Evolutionary conservation across 164 flowering plant genomes (phyloP), one percentile per base, ranked within the genome.

Genomic region (Chloranthus sessilifolius): DNA sequence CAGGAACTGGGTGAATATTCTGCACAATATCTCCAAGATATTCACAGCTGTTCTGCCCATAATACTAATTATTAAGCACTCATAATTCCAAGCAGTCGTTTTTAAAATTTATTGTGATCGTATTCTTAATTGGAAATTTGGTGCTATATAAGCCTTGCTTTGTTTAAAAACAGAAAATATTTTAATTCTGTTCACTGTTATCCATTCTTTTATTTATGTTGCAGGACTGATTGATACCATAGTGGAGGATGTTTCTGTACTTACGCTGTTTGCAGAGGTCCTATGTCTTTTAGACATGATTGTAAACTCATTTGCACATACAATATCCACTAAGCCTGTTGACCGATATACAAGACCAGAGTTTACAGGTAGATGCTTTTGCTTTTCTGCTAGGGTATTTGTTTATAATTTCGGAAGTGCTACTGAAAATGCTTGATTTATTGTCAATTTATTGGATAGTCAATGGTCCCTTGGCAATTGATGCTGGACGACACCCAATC

Each of bases 271-370:
- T 48, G 89, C 99, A 1, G 99, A 94, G 71, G 83, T 76, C 53
- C 71, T 94, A 35, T 94, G 99, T 74, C 92, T 94, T 55, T 58
- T 89, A 55, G 99, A 94, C 72, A 89, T 94, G 97, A 78, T 87
- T 68, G 96, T 89, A 17, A 89, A 89, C 68, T 85, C 99, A 72
- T 94, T 94, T 81, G 99, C 99, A 54, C 81, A 89, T 70, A 73
- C 76, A 43, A 75, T 94, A 67, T 94, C 99, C 25, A 76, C 83
- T 38, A 89, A 83, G 79, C 92, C 92, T 26, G 92, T 80, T 59
- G 96, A 94, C 58, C 71, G 77, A 28, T 94, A 94, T 54, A 73
- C 82, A 33, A 80, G 97, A 59, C 96, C 99, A 59, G 72, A 75
- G 47, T 85, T 94, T 64, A 87, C 99, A 45, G 81, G 99, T 83